Conservation (phyloP, 1,284 basidiomycete species). For the Coniferiporia sulphurascens region DNA sequence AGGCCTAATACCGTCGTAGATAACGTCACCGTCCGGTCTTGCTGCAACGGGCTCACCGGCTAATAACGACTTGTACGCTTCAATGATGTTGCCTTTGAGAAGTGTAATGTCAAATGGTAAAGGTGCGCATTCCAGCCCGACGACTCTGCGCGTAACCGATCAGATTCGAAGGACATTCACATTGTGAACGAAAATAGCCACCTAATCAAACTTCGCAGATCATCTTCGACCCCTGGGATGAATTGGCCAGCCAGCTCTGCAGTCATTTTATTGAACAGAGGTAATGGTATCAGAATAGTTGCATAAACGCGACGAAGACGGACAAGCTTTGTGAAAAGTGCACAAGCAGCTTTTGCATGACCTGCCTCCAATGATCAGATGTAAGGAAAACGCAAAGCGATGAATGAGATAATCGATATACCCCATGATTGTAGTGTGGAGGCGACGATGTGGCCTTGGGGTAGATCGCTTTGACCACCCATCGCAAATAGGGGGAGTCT, state of each 20-base stretch:
- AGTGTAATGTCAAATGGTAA: background rate
- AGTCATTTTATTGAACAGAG: background rate
- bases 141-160: background rate
- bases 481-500: background rate
- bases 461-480: background rate
- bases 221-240: background rate
- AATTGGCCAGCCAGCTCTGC: constrained; percentile 4
- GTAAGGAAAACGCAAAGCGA: background rate
- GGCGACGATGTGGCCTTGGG: constrained; percentile 5
- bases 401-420: background rate
- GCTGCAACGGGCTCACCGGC: background rate
- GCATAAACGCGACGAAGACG: background rate
- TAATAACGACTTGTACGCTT: constrained; percentile 5
- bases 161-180: background rate
- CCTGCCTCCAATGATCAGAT: background rate
- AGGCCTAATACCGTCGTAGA: background rate
- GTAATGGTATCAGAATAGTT: constrained; percentile 4
- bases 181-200: background rate
- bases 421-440: constrained; percentile 6
- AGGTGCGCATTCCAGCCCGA: background rate
- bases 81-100: background rate
- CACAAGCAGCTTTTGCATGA: constrained; percentile 10
- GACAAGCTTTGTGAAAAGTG: constrained; percentile 4
- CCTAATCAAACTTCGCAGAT: constrained; percentile 5
- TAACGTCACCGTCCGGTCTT: background rate